Evolutionary conservation across 371 early-diverging fungal genomes (phyloP).

Genomic region (Mortierella sp.): DNA sequence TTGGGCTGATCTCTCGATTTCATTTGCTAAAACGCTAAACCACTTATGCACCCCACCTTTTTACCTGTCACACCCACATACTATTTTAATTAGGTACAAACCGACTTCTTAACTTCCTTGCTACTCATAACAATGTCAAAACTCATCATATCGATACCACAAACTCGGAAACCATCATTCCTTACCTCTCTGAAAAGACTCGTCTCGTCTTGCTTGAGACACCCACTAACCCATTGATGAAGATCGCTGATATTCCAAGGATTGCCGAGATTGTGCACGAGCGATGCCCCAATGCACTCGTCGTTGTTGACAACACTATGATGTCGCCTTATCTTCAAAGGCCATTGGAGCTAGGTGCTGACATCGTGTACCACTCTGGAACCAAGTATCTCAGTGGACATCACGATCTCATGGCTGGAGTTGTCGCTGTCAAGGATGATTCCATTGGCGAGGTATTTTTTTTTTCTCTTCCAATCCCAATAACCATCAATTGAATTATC

Average conservation of each 20-base stretch:
- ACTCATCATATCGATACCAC: slow-evolving; percentile 92
- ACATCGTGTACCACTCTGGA: slow-evolving; percentile 89
- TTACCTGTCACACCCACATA: slow-evolving; percentile 6
- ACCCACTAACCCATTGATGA: slow-evolving; percentile 92
- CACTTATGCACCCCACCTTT: background rate
- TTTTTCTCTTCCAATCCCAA: background rate
- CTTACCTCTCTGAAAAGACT: slow-evolving; percentile 82
- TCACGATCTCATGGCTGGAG: slow-evolving; percentile 94
- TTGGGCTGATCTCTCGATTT: slow-evolving; percentile 22
- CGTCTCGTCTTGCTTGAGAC: slow-evolving; percentile 86
- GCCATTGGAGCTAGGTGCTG: slow-evolving; percentile 89
- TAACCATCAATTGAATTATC: background rate
- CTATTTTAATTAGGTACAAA: slow-evolving; percentile 73
- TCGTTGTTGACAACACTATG: slow-evolving; percentile 96
- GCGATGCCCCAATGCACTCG: slow-evolving; percentile 77
- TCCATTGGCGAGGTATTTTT: slow-evolving; percentile 75
- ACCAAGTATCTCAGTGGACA: slow-evolving; percentile 95
- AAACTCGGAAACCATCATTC: slow-evolving; percentile 66
- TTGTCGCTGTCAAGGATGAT: slow-evolving; percentile 79
- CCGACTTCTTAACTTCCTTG: slow-evolving; percentile 81
- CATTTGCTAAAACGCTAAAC: slow-evolving; percentile 20
- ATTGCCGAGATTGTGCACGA: slow-evolving; percentile 78
- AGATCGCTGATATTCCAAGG: slow-evolving; percentile 85
- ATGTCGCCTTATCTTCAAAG: slow-evolving; percentile 92
- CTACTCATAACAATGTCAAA: slow-evolving; percentile 75